Conservation (phyloP, 129 eudicot species). For the Deinandra increscens region DNA sequence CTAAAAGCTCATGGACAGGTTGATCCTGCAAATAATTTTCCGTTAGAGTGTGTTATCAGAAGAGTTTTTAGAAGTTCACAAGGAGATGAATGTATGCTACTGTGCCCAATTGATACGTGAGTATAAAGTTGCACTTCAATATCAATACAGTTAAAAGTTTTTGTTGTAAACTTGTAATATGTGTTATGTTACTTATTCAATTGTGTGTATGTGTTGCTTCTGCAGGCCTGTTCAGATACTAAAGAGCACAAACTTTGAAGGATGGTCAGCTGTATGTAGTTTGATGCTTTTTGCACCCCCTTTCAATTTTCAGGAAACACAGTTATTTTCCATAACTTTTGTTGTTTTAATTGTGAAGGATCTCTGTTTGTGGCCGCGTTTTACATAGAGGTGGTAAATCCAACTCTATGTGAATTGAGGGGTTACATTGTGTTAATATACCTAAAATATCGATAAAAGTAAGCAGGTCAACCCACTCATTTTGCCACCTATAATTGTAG, state of each 20-base stretch:
- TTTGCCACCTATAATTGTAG: background rate
- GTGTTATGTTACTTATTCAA: background rate
- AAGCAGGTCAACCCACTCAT: background rate
- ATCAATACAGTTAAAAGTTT: background rate
- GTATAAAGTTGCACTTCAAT: conserved; percentile 29
- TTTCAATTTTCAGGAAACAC: background rate
- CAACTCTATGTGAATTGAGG: background rate
- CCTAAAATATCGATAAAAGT: background rate
- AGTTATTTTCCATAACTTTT: background rate
- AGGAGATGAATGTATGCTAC: conserved; percentile 89
- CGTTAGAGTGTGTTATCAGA: conserved; percentile 85
- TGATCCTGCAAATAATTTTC: conserved; percentile 76
- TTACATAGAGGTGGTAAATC: background rate
- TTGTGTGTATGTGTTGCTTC: conserved; percentile 1
- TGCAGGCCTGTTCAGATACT: conserved; percentile 92
- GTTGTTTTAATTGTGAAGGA: background rate
- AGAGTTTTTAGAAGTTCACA: conserved; percentile 76
- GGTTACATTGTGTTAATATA: background rate
- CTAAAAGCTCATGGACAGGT: conserved; percentile 56
- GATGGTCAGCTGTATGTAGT: conserved; percentile 91
- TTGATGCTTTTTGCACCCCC: conserved; percentile 8
- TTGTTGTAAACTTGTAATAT: background rate
- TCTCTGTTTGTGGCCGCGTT: background rate
- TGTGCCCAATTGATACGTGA: conserved; percentile 95
- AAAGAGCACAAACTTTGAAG: conserved; percentile 88